Evolutionary conservation across 805 yeast species (phyloP).

Genomic region (Babjeviella inositovora): DNA sequence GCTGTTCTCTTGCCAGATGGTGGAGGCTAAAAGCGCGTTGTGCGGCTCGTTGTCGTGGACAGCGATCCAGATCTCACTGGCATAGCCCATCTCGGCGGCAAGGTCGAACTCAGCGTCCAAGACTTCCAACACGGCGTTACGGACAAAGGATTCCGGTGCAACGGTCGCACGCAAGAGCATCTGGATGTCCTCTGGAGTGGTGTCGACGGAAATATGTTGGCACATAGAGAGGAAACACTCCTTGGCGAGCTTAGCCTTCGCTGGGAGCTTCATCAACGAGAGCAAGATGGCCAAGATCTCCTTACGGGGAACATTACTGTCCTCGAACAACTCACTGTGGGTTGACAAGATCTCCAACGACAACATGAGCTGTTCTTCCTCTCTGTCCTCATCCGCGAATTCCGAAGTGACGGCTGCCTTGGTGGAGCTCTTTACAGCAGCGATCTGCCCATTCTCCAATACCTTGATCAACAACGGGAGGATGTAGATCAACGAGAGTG

Average conservation of each 20-base stretch:
- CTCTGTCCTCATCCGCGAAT: conserved; percentile 69
- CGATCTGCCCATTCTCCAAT: conserved; percentile 45
- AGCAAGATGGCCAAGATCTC: conserved; percentile 47
- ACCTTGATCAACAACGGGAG: conserved; percentile 63
- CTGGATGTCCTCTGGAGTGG: conserved; percentile 36
- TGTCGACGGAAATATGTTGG: conserved; percentile 56
- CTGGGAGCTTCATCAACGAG: conserved; percentile 52
- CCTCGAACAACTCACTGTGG: conserved; percentile 55
- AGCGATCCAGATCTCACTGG: conserved; percentile 66
- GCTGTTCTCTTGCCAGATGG: conserved; percentile 75
- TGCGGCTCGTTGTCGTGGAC: conserved; percentile 56
- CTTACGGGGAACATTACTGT: conserved; percentile 52
- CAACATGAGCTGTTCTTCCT: conserved; percentile 71
- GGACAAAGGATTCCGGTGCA: conserved; percentile 53
- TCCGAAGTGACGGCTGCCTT: conserved; percentile 41
- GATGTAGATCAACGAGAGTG: conserved; percentile 52
- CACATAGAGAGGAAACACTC: conserved; percentile 70
- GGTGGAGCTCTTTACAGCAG: conserved; percentile 33
- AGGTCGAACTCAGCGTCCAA: conserved; percentile 72
- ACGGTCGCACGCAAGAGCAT: conserved; percentile 40
- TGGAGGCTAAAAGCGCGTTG: conserved; percentile 49
- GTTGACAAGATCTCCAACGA: conserved; percentile 61
- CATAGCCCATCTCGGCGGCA: conserved; percentile 24
- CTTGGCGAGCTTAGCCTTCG: conserved; percentile 68
- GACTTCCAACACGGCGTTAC: conserved; percentile 67